Evolutionary conservation across 495 filamentous ascomycete species (phyloP).

Genomic region (Tuber melanosporum): DNA sequence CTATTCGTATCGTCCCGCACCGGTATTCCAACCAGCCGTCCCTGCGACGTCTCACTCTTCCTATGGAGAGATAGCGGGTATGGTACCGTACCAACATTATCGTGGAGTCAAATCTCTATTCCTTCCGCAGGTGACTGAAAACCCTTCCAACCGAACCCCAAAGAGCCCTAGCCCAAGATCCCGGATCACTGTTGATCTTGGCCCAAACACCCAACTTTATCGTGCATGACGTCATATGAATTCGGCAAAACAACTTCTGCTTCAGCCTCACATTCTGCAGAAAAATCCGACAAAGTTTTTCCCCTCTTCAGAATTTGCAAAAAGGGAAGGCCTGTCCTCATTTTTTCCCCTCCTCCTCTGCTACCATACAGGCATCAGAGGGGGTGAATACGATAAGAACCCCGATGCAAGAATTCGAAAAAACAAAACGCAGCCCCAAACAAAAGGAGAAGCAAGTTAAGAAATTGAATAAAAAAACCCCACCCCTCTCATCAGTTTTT

Average conservation of each 20-base stretch:
- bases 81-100: background rate
- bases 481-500: background rate
- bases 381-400: background rate
- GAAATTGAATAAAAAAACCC: background rate
- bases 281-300: background rate
- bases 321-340: background rate
- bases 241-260: background rate
- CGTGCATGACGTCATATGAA: background rate
- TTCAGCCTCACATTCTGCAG: background rate
- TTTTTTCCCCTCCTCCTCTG: background rate
- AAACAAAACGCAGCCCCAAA: background rate
- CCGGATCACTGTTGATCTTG: background rate
- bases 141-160: background rate
- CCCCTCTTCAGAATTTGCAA: background rate
- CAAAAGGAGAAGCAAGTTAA: background rate
- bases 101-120: background rate
- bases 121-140: background rate
- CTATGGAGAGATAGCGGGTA: background rate
- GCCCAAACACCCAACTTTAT: background rate
- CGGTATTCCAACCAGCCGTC: background rate
- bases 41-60: background rate
- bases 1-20: background rate
- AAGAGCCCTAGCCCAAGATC: background rate
- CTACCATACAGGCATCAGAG: background rate
- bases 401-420: background rate